phyloP scores from a whole-genome alignment of 2,329 filamentous ascomycete species.

The Mollisiaceae sp. region DNA sequence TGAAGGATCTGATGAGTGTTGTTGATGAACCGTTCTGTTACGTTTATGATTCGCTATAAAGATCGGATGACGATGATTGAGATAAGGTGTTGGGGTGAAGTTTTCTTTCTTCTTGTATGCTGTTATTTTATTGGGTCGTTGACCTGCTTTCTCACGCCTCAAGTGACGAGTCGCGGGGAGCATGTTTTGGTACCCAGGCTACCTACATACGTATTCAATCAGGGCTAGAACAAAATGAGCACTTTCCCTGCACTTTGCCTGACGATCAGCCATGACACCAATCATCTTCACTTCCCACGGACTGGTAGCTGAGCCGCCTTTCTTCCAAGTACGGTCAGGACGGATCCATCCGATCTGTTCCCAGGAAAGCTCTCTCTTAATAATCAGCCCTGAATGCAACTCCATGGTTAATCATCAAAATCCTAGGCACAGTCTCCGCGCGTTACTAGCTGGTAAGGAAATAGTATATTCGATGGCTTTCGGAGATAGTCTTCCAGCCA shows the following conservation, averaged over 20 bases:
- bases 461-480: background rate
- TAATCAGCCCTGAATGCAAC: background rate
- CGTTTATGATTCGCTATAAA: conserved; percentile 45
- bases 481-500: background rate
- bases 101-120: conserved; percentile 10
- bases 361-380: background rate
- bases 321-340: background rate
- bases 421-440: background rate
- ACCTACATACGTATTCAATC: background rate
- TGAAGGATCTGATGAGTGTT: conserved; percentile 44
- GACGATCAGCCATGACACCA: background rate
- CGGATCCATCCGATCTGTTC: background rate
- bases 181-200: background rate
- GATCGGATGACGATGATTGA: background rate
- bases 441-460: background rate
- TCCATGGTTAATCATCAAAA: background rate
- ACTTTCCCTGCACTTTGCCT: background rate
- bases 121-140: background rate
- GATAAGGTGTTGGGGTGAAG: background rate
- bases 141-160: background rate
- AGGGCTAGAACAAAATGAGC: background rate
- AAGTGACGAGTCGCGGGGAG: background rate
- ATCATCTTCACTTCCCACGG: background rate
- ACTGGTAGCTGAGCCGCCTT: background rate
- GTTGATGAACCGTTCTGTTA: conserved; percentile 51